Conservation (phyloP, 176 grass and related monocot genomes). For the Typha latifolia region DNA sequence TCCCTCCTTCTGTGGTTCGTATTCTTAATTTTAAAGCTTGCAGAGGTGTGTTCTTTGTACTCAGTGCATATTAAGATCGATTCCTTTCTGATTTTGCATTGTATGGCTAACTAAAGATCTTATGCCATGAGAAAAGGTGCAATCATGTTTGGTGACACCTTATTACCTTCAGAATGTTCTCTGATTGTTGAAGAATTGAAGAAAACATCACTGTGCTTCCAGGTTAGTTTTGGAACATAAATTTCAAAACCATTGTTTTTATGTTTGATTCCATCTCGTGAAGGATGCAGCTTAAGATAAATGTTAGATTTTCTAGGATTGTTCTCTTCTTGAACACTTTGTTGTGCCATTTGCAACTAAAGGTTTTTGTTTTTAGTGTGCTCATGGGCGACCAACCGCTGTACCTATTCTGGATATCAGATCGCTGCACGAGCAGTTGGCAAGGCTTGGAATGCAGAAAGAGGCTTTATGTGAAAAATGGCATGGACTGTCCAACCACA, state of each 20-base stretch:
- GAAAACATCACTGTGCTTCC: constrained; percentile 82
- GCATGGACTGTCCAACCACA: constrained; percentile 49
- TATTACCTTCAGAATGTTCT: constrained; percentile 77
- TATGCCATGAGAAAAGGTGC: constrained; percentile 44
- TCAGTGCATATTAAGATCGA: neutral
- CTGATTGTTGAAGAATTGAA: constrained; percentile 92
- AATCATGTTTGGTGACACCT: constrained; percentile 94
- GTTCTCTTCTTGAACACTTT: neutral
- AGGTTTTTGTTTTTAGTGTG: constrained; percentile 45
- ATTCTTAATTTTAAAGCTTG: constrained; percentile 93
- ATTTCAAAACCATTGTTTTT: too few species aligned
- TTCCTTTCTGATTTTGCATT: neutral
- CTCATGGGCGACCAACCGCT: constrained; percentile 82
- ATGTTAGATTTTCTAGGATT: neutral
- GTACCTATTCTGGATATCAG: constrained; percentile 59
- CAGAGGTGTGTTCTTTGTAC: constrained; percentile 44
- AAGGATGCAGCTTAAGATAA: too few species aligned
- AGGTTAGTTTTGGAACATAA: constrained; percentile 35
- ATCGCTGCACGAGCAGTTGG: constrained; percentile 43
- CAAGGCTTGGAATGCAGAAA: constrained; percentile 31
- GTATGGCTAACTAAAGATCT: neutral
- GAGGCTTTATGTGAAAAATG: constrained; percentile 25
- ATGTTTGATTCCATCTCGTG: too few species aligned
- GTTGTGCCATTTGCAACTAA: neutral
- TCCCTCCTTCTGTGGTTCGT: constrained; percentile 69